phyloP scores from a whole-genome alignment of 2,329 filamentous ascomycete species.

The Pyrenochaeta sp. region DNA sequence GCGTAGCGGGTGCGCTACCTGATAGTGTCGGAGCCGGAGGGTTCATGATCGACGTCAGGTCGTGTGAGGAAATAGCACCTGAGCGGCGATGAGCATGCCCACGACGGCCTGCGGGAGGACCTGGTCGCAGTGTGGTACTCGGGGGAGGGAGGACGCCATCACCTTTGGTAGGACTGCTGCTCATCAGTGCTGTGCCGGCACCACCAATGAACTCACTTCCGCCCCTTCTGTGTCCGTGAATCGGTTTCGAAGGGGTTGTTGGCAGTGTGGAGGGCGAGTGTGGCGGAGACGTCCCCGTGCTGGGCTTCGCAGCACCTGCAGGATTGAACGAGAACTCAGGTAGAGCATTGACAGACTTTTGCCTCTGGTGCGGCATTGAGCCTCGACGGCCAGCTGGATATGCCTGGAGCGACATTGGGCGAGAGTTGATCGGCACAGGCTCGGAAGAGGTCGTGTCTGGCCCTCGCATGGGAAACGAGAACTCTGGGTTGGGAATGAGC shows the following conservation, averaged over 20 bases:
- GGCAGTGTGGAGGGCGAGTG: conserved; percentile 49
- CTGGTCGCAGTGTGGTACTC: conserved; percentile 57
- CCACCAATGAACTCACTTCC: conserved; percentile 89
- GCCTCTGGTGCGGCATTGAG: conserved; percentile 46
- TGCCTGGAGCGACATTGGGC: conserved; percentile 49
- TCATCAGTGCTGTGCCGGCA: conserved; percentile 67
- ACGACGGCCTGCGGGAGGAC: conserved; percentile 64
- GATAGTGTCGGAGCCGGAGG: conserved; percentile 63
- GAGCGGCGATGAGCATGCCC: conserved; percentile 85
- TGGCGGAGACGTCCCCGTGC: conserved; percentile 45
- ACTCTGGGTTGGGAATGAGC: conserved; percentile 58
- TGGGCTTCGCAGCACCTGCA: conserved; percentile 46
- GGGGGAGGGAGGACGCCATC: conserved; percentile 67
- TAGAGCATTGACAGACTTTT: conserved; percentile 54
- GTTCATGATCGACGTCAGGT: conserved; percentile 75
- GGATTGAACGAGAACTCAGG: conserved; percentile 61
- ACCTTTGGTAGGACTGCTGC: conserved; percentile 73
- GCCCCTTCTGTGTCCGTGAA: conserved; percentile 73
- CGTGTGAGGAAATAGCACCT: conserved; percentile 81
- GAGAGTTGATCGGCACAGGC: conserved; percentile 45
- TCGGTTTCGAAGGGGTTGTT: conserved; percentile 61
- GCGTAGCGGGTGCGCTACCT: conserved; percentile 72
- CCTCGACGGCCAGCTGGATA: conserved; percentile 45
- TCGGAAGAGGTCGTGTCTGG: conserved; percentile 37
- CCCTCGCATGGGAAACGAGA: conserved; percentile 57